Evolutionary conservation across 129 eudicot species (phyloP).

Genomic region (Flaveria ramosissima): DNA sequence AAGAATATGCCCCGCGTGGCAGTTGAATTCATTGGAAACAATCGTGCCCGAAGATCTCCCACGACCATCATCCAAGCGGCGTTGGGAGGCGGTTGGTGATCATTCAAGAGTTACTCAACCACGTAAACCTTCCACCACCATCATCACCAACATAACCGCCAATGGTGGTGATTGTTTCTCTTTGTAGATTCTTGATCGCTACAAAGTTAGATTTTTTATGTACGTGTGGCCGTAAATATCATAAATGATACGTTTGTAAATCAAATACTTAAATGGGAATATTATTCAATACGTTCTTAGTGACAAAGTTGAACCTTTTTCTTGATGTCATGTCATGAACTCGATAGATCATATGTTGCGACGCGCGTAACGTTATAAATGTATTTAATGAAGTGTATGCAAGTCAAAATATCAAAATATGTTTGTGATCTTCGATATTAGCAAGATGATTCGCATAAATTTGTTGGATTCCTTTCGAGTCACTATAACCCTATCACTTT

Average conservation of each 20-base stretch:
- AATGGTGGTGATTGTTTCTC: constrained; percentile 40
- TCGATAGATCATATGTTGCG: neutral
- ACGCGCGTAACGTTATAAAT: neutral
- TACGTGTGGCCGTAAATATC: constrained; percentile 22
- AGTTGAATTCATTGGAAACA: constrained; percentile 58
- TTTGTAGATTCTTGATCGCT: constrained; percentile 34
- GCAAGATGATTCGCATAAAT: neutral
- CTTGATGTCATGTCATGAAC: neutral
- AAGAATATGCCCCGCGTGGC: constrained; percentile 70
- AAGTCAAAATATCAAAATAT: constrained; percentile 19
- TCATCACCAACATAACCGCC: neutral
- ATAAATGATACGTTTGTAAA: constrained; percentile 26
- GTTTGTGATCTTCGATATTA: neutral
- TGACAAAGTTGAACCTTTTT: neutral
- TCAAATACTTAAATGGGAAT: constrained; percentile 11
- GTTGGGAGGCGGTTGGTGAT: constrained; percentile 57
- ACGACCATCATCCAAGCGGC: constrained; percentile 56
- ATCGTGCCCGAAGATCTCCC: constrained; percentile 85
- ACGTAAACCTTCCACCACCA: constrained; percentile 20
- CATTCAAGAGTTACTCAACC: constrained; percentile 43
- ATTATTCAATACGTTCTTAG: neutral
- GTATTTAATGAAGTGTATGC: constrained; percentile 18
- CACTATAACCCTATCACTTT: constrained; percentile 7
- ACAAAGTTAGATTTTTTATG: neutral
- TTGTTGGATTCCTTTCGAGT: constrained; percentile 16